Evolutionary conservation across 345 rosid species (phyloP).

Genomic region (Xanthoceras sorbifolium): DNA sequence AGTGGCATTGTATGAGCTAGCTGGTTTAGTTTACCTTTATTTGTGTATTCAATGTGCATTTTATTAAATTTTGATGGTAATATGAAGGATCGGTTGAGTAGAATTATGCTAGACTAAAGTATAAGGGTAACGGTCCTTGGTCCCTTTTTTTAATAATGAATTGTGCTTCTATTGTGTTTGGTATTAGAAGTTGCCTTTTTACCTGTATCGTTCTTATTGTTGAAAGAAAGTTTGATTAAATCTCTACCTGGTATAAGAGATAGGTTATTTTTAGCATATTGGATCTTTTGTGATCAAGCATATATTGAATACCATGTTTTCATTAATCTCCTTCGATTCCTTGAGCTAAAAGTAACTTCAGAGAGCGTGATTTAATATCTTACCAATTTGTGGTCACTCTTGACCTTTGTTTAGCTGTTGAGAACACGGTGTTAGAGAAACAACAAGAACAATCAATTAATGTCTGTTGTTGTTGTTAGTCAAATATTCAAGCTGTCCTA

Average conservation of each 20-base stretch:
- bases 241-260: background rate
- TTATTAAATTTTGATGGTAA: background rate
- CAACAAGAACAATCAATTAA: background rate
- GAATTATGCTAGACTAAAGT: background rate
- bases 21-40: constrained; percentile 6
- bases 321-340: background rate
- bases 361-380: background rate
- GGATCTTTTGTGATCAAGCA: background rate
- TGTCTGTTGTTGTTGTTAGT: background rate
- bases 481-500: background rate
- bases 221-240: background rate
- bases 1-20: background rate
- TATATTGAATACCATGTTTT: background rate
- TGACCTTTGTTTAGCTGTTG: background rate
- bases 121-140: background rate
- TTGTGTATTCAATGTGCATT: background rate
- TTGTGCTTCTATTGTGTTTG: background rate
- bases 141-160: background rate
- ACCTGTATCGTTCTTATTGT: background rate
- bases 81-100: background rate
- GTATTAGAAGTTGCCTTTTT: background rate
- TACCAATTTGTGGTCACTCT: background rate
- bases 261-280: background rate
- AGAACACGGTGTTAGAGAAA: background rate
- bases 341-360: background rate